phyloP scores from a whole-genome alignment of 2,329 filamentous ascomycete species.

The Colletotrichum shisoi region DNA sequence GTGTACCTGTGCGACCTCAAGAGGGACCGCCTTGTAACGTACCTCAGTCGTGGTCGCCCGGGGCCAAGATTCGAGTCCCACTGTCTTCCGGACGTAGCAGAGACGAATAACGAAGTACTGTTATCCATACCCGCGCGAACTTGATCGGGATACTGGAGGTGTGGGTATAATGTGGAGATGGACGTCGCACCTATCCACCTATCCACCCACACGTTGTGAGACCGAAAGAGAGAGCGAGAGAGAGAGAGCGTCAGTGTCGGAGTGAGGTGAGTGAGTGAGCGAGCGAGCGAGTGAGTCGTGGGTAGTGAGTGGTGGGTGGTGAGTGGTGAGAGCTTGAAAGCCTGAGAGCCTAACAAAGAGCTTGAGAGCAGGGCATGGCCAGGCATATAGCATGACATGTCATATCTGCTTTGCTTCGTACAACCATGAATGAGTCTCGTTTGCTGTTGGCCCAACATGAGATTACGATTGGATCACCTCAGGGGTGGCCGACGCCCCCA shows the following conservation, averaged over 20 bases:
- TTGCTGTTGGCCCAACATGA: slow-evolving; percentile 28
- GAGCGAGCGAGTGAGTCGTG: neutral
- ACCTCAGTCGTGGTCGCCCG: slow-evolving; percentile 22
- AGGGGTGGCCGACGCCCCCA: neutral
- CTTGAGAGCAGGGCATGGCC: neutral
- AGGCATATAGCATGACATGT: slow-evolving; percentile 2
- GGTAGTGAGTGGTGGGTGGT: too few relatives aligned
- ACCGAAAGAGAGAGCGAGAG: neutral
- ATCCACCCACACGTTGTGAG: neutral
- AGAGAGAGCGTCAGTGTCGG: neutral
- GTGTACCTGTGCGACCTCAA: too few relatives aligned
- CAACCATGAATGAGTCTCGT: slow-evolving; percentile 15
- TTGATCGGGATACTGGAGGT: slow-evolving; percentile 23
- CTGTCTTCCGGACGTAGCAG: slow-evolving; percentile 38
- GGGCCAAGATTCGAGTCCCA: slow-evolving; percentile 31
- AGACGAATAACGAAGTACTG: slow-evolving; percentile 29
- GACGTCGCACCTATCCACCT: neutral
- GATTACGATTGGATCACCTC: slow-evolving; percentile 24
- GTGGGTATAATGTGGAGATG: slow-evolving; percentile 21
- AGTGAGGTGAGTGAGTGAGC: neutral
- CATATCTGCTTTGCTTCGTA: slow-evolving; percentile 10
- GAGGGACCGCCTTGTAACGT: too few relatives aligned
- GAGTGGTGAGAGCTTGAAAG: neutral
- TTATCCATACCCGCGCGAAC: neutral
- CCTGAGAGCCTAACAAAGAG: neutral